Base-by-base conservation (phyloP, 2,329 filamentous ascomycete species). In the Parastagonospora nodorum region DNA sequence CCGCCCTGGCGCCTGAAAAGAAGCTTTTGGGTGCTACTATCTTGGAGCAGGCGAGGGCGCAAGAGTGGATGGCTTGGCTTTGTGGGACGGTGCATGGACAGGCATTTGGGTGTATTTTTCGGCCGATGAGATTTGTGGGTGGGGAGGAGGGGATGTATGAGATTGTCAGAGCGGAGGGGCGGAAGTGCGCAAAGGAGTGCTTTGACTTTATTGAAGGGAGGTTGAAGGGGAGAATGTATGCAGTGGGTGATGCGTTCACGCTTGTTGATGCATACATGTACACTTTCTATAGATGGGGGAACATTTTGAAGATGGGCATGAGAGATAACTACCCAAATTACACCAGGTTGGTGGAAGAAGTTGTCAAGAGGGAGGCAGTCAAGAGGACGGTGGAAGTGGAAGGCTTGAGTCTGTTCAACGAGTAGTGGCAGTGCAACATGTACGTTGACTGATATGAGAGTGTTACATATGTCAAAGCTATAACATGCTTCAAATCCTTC, bases 231-330 rank as follows among this genome's bases (percentile, higher is more conserved):
- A 53, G 39, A 38, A 42, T 14, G 36, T 54, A 45, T 42, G 57
- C 59, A 4, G 57, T 64, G 40, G 59, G 61, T 1, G 47, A 60
- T 7, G 47, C 31, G 1, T 63, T 63, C 15, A 55, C 55, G 1
- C 51, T 50, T 27, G 59, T 51, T 4, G 61, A 64, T 55, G 60
- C 54, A 15, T 64, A 61, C 54, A 24, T 64, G 35, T 49, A 58
- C n/a, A 53, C 63, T 4, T 62, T 62, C 28, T 66, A 55, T 43
- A 40, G 56, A 6, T 66, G 61, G 63, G 63, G 58, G 1, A 56
- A 50, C 29, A 10, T 28, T 11, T 2, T 41, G 4, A 47, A 46
- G 27, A 46, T 65, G 12, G 42, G 30, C 5, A 62, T 65, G 60
- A 39, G 41, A 33, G 37, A 54, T 32, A 48, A 47, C 0, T 66